phyloP scores from a whole-genome alignment of 306 rosid species.

The Vigna radiata region DNA sequence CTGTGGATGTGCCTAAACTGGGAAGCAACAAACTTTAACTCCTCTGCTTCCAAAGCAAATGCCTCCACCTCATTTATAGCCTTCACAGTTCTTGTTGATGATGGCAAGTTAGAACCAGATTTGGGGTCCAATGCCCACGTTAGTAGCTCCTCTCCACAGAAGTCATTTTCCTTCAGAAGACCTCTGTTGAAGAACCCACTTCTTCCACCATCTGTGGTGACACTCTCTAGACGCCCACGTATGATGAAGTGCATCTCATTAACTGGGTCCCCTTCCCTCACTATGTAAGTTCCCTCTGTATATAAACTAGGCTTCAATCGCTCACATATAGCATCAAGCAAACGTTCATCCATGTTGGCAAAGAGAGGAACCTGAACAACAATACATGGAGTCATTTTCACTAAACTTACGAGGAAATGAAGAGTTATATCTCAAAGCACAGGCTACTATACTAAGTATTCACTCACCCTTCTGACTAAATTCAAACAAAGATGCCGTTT shows the following conservation, averaged over 20 bases:
- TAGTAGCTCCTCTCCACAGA: conserved; percentile 90
- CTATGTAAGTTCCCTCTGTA: conserved; percentile 71
- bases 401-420: conserved; percentile 9
- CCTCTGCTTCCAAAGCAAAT: conserved; percentile 91
- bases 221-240: conserved; percentile 88
- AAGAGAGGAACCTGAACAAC: conserved; percentile 82
- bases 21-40: conserved; percentile 82
- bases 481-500: conserved; percentile 65
- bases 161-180: conserved; percentile 75
- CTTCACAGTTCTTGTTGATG: conserved; percentile 87
- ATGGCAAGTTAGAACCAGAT: conserved; percentile 77
- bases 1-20: conserved; percentile 91
- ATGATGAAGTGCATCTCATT: conserved; percentile 91
- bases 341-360: conserved; percentile 88
- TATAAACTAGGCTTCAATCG: conserved; percentile 82
- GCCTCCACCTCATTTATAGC: conserved; percentile 92
- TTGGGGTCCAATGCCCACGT: conserved; percentile 96
- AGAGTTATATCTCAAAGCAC: neutral
- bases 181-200: conserved; percentile 97
- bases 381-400: neutral
- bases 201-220: conserved; percentile 91
- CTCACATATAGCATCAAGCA: conserved; percentile 95
- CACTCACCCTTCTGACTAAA: conserved; percentile 87
- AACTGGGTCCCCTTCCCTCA: conserved; percentile 92
- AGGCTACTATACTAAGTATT: neutral